These are phyloP conservation scores for Rhizopogon vinicolor DNA, from an alignment of 768 basidiomycete species.

Conservation along the genomic window DNA sequence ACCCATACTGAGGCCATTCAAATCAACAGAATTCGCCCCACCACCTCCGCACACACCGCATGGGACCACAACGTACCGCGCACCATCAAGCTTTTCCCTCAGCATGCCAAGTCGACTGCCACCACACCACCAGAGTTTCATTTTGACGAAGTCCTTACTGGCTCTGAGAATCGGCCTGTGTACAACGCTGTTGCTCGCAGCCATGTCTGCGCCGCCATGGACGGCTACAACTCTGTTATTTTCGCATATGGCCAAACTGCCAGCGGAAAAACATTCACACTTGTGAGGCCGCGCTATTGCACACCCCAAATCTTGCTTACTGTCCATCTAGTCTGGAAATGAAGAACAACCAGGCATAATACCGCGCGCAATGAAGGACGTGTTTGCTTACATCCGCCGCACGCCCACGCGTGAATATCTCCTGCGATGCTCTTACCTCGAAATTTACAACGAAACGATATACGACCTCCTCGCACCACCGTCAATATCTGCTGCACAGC, in stretches of 20 bases:
- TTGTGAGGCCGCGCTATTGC: conserved; percentile 29
- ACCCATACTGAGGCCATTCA: not conserved
- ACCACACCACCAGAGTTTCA: conserved; percentile 47
- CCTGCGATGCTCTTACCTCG: conserved; percentile 93
- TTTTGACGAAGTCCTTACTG: conserved; percentile 75
- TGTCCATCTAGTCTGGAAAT: conserved; percentile 52
- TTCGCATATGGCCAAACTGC: conserved; percentile 95
- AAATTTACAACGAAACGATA: conserved; percentile 94
- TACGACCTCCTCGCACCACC: conserved; percentile 82
- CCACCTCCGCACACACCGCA: conserved; percentile 38
- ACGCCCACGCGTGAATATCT: conserved; percentile 85
- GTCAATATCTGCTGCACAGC: conserved; percentile 42
- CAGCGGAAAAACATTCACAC: conserved; percentile 69
- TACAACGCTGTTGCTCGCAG: conserved; percentile 73
- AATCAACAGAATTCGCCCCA: conserved; percentile 57
- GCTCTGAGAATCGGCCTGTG: conserved; percentile 73
- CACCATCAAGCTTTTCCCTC: conserved; percentile 58
- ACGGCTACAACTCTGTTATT: conserved; percentile 92
- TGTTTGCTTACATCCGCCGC: conserved; percentile 78
- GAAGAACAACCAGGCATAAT: conserved; percentile 91
- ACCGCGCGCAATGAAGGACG: conserved; percentile 87
- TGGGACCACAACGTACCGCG: conserved; percentile 49
- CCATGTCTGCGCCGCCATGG: conserved; percentile 90
- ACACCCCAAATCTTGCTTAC: conserved; percentile 24
- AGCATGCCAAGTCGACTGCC: conserved; percentile 43